Base-by-base conservation (phyloP, 1,284 basidiomycete species). In the Entoloma clypeatum region DNA sequence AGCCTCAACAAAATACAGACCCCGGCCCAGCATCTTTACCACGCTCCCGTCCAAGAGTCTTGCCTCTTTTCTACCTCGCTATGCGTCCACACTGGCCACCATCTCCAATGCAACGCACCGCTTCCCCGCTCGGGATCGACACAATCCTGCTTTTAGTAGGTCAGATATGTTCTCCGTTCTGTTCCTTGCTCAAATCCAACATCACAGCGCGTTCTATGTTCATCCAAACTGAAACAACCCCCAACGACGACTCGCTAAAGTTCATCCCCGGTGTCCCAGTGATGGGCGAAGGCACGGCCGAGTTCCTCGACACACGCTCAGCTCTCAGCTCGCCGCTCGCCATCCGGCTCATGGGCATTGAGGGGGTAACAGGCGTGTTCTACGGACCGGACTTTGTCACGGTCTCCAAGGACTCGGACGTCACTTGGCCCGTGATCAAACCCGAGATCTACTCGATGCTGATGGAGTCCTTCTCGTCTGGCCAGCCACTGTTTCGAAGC, bases 381-480 rank as follows among this genome's bases (percentile, higher is more conserved):
- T 99, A 90, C 61, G 95, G 95, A 1, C 96, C 95, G 2, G 96
- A 99, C 65, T 99, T 99, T 60, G 92, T 99, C 56, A 95, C 94
- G 1, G 90, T 99, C 38, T 90, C 87, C 35, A 99, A 98, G 66
- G 87, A 92, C 59, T 74, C 85, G 26, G 89, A 88, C 54, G 81
- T 83, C 51, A 66, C 79, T 7, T 99, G 95, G 95, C 68, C 86
- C 3, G 79, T 95, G 22, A 68, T 99, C 52, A 99, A 99, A 63
- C 96, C 95, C n/a, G 96, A 99, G 67, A 83, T 99, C 38, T 99
- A 97, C 63, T 89, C 92, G n/a, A 81, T 84, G 43, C 75, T 99
- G 48, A 99, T 99, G 95, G 95, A 99, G 64, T 86, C 88, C 65
- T 99, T 99, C 67, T 92, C 94, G 3, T 84, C 92, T 7, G 90